These are phyloP conservation scores for Abrus pulchellus DNA, from an alignment of 306 rosid species.

Conservation along the genomic window DNA sequence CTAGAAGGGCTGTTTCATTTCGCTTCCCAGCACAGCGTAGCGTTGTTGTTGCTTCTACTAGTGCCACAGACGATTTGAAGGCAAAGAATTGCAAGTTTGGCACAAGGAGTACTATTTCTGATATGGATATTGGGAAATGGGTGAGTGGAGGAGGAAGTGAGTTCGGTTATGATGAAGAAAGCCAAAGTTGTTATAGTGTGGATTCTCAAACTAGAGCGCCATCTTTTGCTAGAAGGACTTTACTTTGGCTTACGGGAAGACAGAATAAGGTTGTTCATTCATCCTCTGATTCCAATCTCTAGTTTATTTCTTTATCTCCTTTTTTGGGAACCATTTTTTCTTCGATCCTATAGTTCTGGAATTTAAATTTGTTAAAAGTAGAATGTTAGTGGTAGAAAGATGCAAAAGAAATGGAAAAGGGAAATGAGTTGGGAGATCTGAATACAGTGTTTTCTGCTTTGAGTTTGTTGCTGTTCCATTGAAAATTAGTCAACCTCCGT, in stretches of 20 bases:
- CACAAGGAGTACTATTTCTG: constrained; percentile 67
- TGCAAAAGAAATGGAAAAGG: constrained; percentile 39
- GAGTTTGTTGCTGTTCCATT: constrained; percentile 35
- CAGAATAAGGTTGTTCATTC: constrained; percentile 93
- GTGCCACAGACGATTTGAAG: constrained; percentile 54
- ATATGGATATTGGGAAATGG: constrained; percentile 66
- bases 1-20: constrained; percentile 81
- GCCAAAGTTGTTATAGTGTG: constrained; percentile 72
- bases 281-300: constrained; percentile 63
- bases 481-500: background rate
- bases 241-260: constrained; percentile 90
- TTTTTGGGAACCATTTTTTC: constrained; percentile 39
- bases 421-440: constrained; percentile 40
- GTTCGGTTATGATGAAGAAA: constrained; percentile 66
- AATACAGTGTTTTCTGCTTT: constrained; percentile 50
- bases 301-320: constrained; percentile 18
- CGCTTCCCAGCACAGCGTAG: constrained; percentile 62
- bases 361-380: constrained; percentile 36
- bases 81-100: constrained; percentile 51
- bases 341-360: constrained; percentile 35
- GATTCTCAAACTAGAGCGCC: constrained; percentile 84
- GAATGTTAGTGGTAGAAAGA: constrained; percentile 48
- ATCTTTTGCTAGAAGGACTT: constrained; percentile 88
- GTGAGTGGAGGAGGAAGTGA: constrained; percentile 72
- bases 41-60: constrained; percentile 15